Evolutionary conservation across 768 basidiomycete genomes (phyloP).

Genomic region (Podaxis sp.): DNA sequence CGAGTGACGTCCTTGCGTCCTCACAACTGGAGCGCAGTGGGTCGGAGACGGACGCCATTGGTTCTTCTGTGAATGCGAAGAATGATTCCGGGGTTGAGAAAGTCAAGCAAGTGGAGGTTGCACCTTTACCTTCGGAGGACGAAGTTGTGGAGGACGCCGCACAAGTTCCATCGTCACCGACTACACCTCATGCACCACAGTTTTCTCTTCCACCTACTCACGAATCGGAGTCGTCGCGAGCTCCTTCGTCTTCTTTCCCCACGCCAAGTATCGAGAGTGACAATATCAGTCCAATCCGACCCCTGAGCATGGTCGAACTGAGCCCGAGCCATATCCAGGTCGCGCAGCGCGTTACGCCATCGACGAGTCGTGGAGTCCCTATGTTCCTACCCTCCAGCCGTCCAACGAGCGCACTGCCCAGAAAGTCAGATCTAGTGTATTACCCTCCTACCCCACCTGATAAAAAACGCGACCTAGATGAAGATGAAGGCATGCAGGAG

Average conservation of each 20-base stretch:
- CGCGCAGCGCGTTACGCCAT: conserved; percentile 33
- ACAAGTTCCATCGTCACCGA: not conserved
- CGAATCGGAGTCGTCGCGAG: not conserved
- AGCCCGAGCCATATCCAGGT: conserved; percentile 29
- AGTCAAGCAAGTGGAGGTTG: not conserved
- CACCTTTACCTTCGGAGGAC: not conserved
- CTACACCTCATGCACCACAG: conserved; percentile 2
- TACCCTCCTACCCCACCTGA: conserved; percentile 34
- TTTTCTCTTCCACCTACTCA: not conserved
- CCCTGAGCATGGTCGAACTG: conserved; percentile 35
- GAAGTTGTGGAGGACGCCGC: not conserved
- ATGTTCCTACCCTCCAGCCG: conserved; percentile 27
- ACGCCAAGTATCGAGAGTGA: not conserved
- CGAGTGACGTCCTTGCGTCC: not conserved
- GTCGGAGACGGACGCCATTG: not conserved
- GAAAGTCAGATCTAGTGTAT: conserved; percentile 29
- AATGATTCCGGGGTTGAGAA: not conserved
- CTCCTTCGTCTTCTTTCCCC: not conserved
- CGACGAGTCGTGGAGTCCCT: conserved; percentile 32
- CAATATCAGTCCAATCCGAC: conserved; percentile 20
- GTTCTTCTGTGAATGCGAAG: not conserved
- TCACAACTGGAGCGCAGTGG: not conserved
- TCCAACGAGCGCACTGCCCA: conserved; percentile 11
- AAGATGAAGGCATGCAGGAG: not conserved
- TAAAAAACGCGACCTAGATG: conserved; percentile 10